Base-by-base conservation (phyloP, 1,139 yeast species). In the Yamadazyma triangularis region DNA sequence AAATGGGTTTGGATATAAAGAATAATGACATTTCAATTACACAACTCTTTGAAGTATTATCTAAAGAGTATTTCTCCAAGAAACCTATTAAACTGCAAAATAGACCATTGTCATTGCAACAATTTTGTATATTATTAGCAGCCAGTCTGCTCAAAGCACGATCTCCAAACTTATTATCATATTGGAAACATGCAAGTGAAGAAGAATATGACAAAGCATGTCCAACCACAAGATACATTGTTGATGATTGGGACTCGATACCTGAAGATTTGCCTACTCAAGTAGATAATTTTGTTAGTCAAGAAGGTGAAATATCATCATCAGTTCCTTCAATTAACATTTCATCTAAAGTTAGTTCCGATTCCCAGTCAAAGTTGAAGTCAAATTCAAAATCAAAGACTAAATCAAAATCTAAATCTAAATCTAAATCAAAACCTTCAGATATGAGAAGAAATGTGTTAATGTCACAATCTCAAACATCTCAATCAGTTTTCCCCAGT, bases 221-320 rank as follows among this genome's bases (percentile, higher is more conserved):
- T 2, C 29, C 39, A 3, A 42, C 47, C 29, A 54, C 60, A 2
- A 43, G 48, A 28, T 36, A 45, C 4, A 40, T 62, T 7, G 25
- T 61, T 11, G 41, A 38, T 9, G 50, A 45, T 9, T 63, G 69
- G 69, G 59, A 56, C 27, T 34, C 27, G 10, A 40, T 34, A 10
- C 20, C 16, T 4, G 38, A 33, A 9, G 38, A 26, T 9, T 32
- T 30, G 7, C 24, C 34, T 8, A 24, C 32, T 12, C 27, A 19
- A 2, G 24, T 24, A 13, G 39, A 38, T 8, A 26, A 23, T 12
- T 22, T 20, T 15, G 29, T 28, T 9, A 33, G 41, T 4, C 45
- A 37, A 28, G 15, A 15, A 27, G 33, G 26, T 6, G n/a, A n/a
- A n/a, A 40, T 34, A 14, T 32, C 32, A 6, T 34, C 46, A 8